Base-by-base conservation (phyloP, 2,329 filamentous ascomycete genomes). In the Rugonectria rugulosa region DNA sequence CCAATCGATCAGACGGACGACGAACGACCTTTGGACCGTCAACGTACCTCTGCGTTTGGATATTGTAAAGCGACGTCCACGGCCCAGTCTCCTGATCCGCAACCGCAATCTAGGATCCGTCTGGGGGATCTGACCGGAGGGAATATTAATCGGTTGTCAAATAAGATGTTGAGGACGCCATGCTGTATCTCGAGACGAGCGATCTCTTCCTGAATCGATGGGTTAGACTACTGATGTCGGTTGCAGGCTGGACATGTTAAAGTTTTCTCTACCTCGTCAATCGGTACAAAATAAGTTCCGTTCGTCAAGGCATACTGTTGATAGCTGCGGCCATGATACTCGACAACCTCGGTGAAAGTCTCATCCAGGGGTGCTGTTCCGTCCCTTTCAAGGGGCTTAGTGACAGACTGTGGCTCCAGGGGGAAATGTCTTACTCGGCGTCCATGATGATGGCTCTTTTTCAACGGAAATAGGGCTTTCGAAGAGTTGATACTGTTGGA, bases 61-160 rank as follows among this genome's bases (percentile, higher is more conserved):
- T 88, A 77, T 59, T 81, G 76, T 66, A 84, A 81, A 41, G 89
- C 89, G 47, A 89, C 86, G 20, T 88, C 87, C 27, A 84, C 74
- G 19, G 88, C 88, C 89, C 89, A 92, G 42, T 84, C 79, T 34
- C 81, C 88, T n/a, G 85, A 80, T 34, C 89, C 89, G 71, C 85
- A 89, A 0, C 89, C 89, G 64, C 88, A 91, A 54, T 92, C 89
- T 23, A 92, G 78, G 36, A 92, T 81, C 65, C 81, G 82, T 62
- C 77, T 75, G 20, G 83, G 81, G 23, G 78, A 75, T 38, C 70
- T 73, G 43, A 91, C 75, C 6, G 87, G 87, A n/a, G 89, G 88
- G 57, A 92, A 90, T 65, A 92, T 82, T 21, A 90, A 76, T 61
- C 85, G 81, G 55, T 82, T 76, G 60, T 91, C 87, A 68, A 92